Evolutionary conservation across 495 filamentous ascomycete species (phyloP), one percentile per base, ranked within the genome.

Genomic region (Acidiella bohemica): DNA sequence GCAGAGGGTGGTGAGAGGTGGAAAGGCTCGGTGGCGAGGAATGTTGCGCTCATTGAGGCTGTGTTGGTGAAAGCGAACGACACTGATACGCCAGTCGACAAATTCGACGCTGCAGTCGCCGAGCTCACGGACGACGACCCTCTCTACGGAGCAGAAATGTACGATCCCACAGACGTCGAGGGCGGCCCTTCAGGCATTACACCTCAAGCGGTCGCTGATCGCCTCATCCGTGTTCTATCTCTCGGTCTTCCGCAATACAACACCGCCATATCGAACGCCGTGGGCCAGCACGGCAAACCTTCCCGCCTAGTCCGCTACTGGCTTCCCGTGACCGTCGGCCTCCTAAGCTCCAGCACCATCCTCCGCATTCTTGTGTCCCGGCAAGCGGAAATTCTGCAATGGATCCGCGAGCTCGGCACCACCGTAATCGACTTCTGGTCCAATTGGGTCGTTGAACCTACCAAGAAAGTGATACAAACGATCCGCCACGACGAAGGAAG

Each of bases 381-480:
- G 11, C 75, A 74, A 53, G 75, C 78, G 9, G 78, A 82, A 33
- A 73, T 97, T 14, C 41, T 79, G 17, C 64, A 68, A 28, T 94
- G 84, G 90, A 64, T 92, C 25, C 58, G 65, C 1, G 75, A 86
- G 42, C 60, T 93, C 16, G 85, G 82, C 7, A 53, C 63, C 0
- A 97, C 90, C 3, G 64, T 76, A 0, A 62, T 83, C 32, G 90
- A 93, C 56, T 97, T 97, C 53, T 94, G 84, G 79, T 61, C 71
- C 32, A 97, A 97, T 57, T 97, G 90, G 90, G 81, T 97, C 12
- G 61, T 97, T 14, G 78, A 86, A 13, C 90, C 90, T 0, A 62
- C 75, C 2, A 72, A 72, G 45, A 85, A 86, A 58, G 67, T 97
- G 11, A 71, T 97, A 46, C 75, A 78, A 10, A 97, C 90, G 0